These are phyloP conservation scores for Polyporus tsugae DNA, from an alignment of 1,284 basidiomycete species.

Conservation along the genomic window DNA sequence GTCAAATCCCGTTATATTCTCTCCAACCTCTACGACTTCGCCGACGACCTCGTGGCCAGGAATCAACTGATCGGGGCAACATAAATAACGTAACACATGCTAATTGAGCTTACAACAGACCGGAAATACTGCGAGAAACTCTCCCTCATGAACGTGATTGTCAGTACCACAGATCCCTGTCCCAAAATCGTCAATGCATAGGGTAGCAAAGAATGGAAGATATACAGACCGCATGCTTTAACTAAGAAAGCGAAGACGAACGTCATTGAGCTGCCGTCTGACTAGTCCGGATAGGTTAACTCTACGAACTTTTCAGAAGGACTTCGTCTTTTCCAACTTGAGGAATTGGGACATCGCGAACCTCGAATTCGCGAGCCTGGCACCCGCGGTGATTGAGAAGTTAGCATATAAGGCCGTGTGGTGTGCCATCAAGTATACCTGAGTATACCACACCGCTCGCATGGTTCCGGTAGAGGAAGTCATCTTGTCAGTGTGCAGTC, in stretches of 20 bases:
- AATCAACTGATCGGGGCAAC: conserved; percentile 60
- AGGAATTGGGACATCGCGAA: conserved; percentile 70
- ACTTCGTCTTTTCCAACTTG: conserved; percentile 70
- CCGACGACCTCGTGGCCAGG: conserved; percentile 88
- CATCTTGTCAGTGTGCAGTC: conserved; percentile 1
- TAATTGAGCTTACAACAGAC: conserved; percentile 24
- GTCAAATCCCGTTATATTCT: conserved; percentile 72
- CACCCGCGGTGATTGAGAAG: not conserved
- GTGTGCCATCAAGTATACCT: conserved; percentile 7
- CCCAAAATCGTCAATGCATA: not conserved
- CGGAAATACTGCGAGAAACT: conserved; percentile 66
- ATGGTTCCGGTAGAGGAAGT: conserved; percentile 42
- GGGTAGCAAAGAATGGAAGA: not conserved
- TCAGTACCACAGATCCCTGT: conserved; percentile 51
- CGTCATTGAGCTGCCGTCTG: not conserved
- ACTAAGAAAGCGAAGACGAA: conserved; percentile 24
- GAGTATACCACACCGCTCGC: conserved; percentile 64
- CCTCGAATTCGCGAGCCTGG: conserved; percentile 69
- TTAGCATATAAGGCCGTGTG: not conserved
- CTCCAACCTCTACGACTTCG: conserved; percentile 70
- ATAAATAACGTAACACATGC: not conserved
- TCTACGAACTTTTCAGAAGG: conserved; percentile 67
- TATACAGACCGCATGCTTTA: conserved; percentile 27
- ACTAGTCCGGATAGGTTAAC: not conserved
- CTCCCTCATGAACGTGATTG: conserved; percentile 65